These are phyloP conservation scores for Berberis vulgaris DNA, from an alignment of 164 flowering plant species.

Conservation along the genomic window DNA sequence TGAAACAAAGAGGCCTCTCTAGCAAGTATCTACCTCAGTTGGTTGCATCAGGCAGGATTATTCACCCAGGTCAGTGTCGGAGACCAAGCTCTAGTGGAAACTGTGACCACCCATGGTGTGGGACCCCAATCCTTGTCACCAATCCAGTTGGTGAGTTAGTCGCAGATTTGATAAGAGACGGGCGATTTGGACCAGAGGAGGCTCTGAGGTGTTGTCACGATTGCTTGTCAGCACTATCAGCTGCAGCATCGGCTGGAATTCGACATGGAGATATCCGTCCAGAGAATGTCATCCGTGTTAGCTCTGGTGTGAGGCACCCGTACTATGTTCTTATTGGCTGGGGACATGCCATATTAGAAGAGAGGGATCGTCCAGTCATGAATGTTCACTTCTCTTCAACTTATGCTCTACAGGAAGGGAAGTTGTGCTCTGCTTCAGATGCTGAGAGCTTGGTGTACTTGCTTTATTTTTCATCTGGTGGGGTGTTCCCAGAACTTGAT, in stretches of 20 bases:
- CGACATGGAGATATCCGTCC: conserved; percentile 83
- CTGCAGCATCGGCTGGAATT: conserved; percentile 44
- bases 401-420: conserved; percentile 77
- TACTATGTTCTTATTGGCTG: conserved; percentile 42
- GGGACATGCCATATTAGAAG: conserved; percentile 86
- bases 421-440: conserved; percentile 73
- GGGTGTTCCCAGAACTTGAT: conserved; percentile 52
- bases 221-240: conserved; percentile 59
- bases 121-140: conserved; percentile 71
- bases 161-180: conserved; percentile 30
- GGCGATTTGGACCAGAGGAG: conserved; percentile 47
- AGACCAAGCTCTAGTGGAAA: conserved; percentile 45
- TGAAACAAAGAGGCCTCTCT: conserved; percentile 55
- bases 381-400: conserved; percentile 77
- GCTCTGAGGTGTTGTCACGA: conserved; percentile 65
- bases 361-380: conserved; percentile 68
- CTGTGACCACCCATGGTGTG: conserved; percentile 80
- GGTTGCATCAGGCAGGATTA: conserved; percentile 53
- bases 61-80: conserved; percentile 61
- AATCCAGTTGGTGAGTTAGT: conserved; percentile 64
- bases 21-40: conserved; percentile 60
- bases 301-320: conserved; percentile 17
- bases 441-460: conserved; percentile 76
- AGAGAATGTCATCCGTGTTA: conserved; percentile 55
- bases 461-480: conserved; percentile 54